phyloP scores from a whole-genome alignment of 805 yeast species.

The Ogataea allantospora region DNA sequence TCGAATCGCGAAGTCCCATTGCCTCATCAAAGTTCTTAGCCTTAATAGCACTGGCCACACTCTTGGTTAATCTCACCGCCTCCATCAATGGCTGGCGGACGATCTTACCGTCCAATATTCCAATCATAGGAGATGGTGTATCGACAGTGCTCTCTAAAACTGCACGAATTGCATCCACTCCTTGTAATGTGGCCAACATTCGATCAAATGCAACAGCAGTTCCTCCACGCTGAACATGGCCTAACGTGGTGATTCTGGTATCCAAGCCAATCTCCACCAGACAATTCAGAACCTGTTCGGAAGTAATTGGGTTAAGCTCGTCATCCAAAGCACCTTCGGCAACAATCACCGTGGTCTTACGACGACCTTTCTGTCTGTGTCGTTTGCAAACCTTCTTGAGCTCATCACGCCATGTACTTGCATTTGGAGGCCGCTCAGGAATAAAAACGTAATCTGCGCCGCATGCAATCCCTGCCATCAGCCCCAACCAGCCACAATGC shows the following conservation, averaged over 20 bases:
- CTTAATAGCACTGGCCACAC: slow-evolving; percentile 87
- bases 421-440: slow-evolving; percentile 87
- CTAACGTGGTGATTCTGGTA: slow-evolving; percentile 89
- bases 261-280: slow-evolving; percentile 84
- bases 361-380: slow-evolving; percentile 83
- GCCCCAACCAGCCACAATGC: slow-evolving; percentile 98
- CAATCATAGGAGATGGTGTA: slow-evolving; percentile 81
- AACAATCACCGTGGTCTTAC: slow-evolving; percentile 94
- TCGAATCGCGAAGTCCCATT: slow-evolving; percentile 81
- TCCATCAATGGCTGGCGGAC: slow-evolving; percentile 83
- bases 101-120: slow-evolving; percentile 75
- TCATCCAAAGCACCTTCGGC: slow-evolving; percentile 96
- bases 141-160: slow-evolving; percentile 84
- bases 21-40: slow-evolving; percentile 81
- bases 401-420: slow-evolving; percentile 75
- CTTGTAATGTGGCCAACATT: slow-evolving; percentile 88
- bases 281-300: slow-evolving; percentile 78
- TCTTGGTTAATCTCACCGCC: slow-evolving; percentile 81
- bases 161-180: slow-evolving; percentile 96
- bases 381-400: slow-evolving; percentile 70
- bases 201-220: slow-evolving; percentile 96
- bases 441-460: slow-evolving; percentile 93
- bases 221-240: slow-evolving; percentile 99
- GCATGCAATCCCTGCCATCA: slow-evolving; percentile 96
- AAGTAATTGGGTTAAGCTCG: slow-evolving; percentile 75